Conservation (phyloP, 2,329 filamentous ascomycete species). For the Diplodia corticola region DNA sequence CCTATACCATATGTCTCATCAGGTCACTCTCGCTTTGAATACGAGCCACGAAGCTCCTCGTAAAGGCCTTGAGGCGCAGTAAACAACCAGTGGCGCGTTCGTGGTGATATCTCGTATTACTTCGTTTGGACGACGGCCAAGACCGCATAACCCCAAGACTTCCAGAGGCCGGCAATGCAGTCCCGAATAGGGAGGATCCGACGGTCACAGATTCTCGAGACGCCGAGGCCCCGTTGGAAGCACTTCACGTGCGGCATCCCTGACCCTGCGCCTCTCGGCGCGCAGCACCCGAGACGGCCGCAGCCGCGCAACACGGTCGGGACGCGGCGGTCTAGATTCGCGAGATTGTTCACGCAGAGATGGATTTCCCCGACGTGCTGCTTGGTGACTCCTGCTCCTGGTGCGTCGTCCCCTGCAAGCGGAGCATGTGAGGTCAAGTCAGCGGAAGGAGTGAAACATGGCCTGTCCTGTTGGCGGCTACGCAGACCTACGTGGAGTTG, state of each 20-base stretch:
- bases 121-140: neutral
- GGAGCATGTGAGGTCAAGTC: neutral
- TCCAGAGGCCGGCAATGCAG: neutral
- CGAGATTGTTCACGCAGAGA: neutral
- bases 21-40: neutral
- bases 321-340: conserved; percentile 6
- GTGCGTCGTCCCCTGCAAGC: neutral
- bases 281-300: conserved; percentile 9
- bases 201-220: neutral
- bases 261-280: conserved; percentile 5
- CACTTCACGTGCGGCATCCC: conserved; percentile 12
- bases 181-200: neutral
- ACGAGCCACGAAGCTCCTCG: neutral
- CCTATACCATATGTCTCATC: too few relatives aligned
- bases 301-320: neutral
- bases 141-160: neutral
- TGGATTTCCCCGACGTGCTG: neutral
- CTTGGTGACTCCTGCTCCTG: neutral
- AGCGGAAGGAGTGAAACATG: conserved; percentile 6
- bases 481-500: neutral
- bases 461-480: neutral
- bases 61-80: neutral
- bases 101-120: neutral
- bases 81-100: neutral
- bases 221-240: neutral